phyloP scores from a whole-genome alignment of 1,284 basidiomycete genomes.

The Ustilago trichophora region DNA sequence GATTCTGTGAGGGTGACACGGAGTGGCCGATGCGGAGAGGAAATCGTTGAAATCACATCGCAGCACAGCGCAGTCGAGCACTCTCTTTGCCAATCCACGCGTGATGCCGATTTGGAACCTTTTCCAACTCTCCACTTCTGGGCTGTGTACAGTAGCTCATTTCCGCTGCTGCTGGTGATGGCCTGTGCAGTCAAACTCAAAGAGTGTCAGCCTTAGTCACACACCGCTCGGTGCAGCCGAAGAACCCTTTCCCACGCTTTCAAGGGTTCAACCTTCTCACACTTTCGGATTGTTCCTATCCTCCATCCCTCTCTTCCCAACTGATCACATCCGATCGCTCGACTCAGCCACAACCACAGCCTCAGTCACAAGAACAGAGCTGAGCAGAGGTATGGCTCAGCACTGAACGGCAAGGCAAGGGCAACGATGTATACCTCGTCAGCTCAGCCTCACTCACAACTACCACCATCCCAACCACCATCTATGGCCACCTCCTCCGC shows the following conservation, averaged over 20 bases:
- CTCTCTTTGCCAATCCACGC: too few relatives aligned
- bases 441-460: slow-evolving; percentile 6
- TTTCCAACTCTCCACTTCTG: slow-evolving; percentile 20
- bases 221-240: slow-evolving; percentile 1
- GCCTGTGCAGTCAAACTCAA: slow-evolving; percentile 17
- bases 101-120: background rate
- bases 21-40: slow-evolving; percentile 1
- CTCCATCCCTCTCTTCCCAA: background rate
- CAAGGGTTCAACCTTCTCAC: slow-evolving; percentile 17
- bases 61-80: too few relatives aligned
- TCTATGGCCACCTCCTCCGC: slow-evolving; percentile 19
- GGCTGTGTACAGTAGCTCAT: too few relatives aligned
- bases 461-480: background rate
- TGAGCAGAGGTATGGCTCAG: too few relatives aligned
- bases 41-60: too few relatives aligned
- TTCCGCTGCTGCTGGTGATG: slow-evolving; percentile 2
- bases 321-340: background rate
- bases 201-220: slow-evolving; percentile 17
- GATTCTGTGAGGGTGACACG: too few relatives aligned
- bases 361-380: too few relatives aligned
- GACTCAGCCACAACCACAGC: slow-evolving; percentile 6
- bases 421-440: slow-evolving; percentile 13
- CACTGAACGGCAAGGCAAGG: too few relatives aligned
- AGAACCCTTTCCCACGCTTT: slow-evolving; percentile 4
- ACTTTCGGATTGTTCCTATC: background rate